Conservation (phyloP, 2,329 filamentous ascomycete genomes). For the Salinomyces thailandicus region DNA sequence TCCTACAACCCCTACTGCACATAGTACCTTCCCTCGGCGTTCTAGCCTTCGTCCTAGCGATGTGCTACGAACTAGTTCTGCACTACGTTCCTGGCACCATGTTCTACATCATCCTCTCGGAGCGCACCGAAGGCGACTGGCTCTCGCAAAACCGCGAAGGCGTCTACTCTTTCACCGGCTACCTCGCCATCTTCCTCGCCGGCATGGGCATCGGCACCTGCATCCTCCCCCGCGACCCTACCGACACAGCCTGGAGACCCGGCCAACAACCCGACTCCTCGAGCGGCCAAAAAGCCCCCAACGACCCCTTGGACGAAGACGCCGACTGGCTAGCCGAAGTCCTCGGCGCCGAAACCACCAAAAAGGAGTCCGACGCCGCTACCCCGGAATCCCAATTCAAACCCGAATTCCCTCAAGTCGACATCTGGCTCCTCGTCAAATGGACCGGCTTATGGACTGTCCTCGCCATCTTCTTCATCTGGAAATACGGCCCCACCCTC, state of each 20-base stretch:
- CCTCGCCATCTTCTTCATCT: conserved; percentile 57
- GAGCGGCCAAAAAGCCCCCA: conserved; percentile 2
- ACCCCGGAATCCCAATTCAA: conserved; percentile 11
- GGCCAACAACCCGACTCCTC: neutral
- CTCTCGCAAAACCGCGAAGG: conserved; percentile 89
- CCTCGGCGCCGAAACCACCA: conserved; percentile 16
- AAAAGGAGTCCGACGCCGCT: neutral
- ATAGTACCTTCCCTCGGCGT: conserved; percentile 53
- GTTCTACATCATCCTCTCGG: conserved; percentile 70
- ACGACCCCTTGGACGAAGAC: conserved; percentile 24
- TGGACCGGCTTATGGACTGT: conserved; percentile 62
- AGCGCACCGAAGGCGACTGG: conserved; percentile 54
- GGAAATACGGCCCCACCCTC: conserved; percentile 61
- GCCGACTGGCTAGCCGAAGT: conserved; percentile 28
- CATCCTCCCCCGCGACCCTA: conserved; percentile 51
- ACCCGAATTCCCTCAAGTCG: conserved; percentile 17
- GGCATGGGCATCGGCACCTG: conserved; percentile 76
- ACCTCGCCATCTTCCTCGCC: conserved; percentile 86
- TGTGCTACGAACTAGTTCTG: conserved; percentile 61
- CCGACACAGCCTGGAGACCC: conserved; percentile 2
- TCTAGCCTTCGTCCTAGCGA: conserved; percentile 59
- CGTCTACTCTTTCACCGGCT: conserved; percentile 88
- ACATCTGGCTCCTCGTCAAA: conserved; percentile 43
- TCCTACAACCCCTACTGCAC: conserved; percentile 63
- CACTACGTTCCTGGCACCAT: conserved; percentile 64